These are phyloP conservation scores for Hemerocallis citrina DNA, from an alignment of 106 monocot genomes.

Conservation along the genomic window DNA sequence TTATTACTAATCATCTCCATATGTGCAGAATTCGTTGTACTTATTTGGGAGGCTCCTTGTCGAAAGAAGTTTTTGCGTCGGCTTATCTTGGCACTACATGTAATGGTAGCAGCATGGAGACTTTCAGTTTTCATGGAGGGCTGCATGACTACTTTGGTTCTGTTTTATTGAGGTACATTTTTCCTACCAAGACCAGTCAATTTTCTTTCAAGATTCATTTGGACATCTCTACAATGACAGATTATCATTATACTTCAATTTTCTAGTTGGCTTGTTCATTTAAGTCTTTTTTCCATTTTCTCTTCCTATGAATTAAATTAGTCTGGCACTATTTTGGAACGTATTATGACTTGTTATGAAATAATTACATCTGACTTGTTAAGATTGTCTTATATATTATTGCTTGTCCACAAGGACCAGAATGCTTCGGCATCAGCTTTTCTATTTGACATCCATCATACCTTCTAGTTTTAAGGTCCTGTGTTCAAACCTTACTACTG, in stretches of 20 bases:
- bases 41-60: conserved; percentile 59
- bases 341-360: neutral
- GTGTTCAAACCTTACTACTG: too few relatives aligned
- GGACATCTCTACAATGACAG: neutral
- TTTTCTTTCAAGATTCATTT: neutral
- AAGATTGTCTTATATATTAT: too few relatives aligned
- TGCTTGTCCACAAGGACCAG: too few relatives aligned
- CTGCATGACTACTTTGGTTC: conserved; percentile 36
- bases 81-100: conserved; percentile 58
- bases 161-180: conserved; percentile 80
- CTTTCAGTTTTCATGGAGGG: conserved; percentile 56
- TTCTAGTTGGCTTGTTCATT: neutral
- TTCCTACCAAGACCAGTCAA: neutral
- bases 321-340: neutral
- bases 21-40: conserved; percentile 74
- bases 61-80: conserved; percentile 66
- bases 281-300: neutral
- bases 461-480: too few relatives aligned
- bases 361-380: neutral
- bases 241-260: neutral
- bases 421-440: too few relatives aligned
- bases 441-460: too few relatives aligned
- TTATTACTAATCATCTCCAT: neutral
- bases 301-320: neutral
- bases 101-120: conserved; percentile 62